These are phyloP conservation scores for Erodium trifolium DNA, from an alignment of 441 rosid genomes.

Conservation along the genomic window DNA sequence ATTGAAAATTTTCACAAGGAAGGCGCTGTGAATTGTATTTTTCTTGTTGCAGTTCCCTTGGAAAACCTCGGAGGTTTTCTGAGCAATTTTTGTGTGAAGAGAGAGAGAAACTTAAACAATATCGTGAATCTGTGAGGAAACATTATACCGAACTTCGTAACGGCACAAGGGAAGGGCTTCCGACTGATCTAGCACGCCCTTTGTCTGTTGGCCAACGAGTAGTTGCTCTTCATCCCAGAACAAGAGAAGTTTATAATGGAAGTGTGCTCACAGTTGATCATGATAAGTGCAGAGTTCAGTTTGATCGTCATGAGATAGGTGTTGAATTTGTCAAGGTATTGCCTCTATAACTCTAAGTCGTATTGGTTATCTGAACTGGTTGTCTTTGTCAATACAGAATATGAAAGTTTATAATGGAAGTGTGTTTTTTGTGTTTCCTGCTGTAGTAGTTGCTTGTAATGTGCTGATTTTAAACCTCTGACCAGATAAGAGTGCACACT, in stretches of 20 bases:
- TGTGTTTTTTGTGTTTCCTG: background rate
- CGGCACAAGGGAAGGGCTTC: slow-evolving; percentile 80
- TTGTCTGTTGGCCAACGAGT: slow-evolving; percentile 86
- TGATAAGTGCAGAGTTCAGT: slow-evolving; percentile 79
- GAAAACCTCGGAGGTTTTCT: slow-evolving; percentile 95
- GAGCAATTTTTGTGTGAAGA: slow-evolving; percentile 73
- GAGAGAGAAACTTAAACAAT: slow-evolving; percentile 69
- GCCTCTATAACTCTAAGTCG: slow-evolving; percentile 8
- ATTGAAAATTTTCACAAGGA: slow-evolving; percentile 13
- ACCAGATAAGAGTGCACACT: background rate
- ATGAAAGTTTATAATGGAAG: background rate
- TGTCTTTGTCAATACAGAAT: background rate
- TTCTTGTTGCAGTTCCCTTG: slow-evolving; percentile 74
- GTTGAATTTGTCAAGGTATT: slow-evolving; percentile 85
- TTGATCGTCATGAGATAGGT: slow-evolving; percentile 71
- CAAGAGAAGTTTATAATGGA: slow-evolving; percentile 84
- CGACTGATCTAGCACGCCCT: slow-evolving; percentile 90
- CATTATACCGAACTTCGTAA: slow-evolving; percentile 74
- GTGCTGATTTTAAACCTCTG: slow-evolving; percentile 3
- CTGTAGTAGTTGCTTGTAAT: background rate
- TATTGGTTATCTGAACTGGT: background rate
- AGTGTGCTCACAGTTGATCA: slow-evolving; percentile 84
- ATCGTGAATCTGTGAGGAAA: slow-evolving; percentile 84
- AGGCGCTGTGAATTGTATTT: slow-evolving; percentile 11
- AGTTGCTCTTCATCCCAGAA: slow-evolving; percentile 82